A percentile compares a stretch with the other conserved stretches of the same genome.
Conservation (phyloP, 305 asterid genomes). For the Rubia peregrina region DNA sequence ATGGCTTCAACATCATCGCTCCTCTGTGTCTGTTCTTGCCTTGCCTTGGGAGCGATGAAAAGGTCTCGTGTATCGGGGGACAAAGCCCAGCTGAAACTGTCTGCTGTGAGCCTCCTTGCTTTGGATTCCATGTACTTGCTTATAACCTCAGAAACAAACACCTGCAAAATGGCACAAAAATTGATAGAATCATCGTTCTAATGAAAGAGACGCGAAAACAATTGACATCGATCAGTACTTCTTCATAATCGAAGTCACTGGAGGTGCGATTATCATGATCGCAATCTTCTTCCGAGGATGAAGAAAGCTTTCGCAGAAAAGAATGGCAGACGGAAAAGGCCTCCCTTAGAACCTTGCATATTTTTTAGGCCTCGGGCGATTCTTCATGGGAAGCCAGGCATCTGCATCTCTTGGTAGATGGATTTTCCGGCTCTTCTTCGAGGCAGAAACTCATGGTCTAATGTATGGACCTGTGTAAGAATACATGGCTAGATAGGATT, state of each 20-base stretch:
- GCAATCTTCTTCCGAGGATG: slow-evolving; percentile 22
- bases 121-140: slow-evolving; percentile 60
- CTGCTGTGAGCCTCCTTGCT: slow-evolving; percentile 33
- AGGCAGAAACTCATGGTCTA: slow-evolving; percentile 38
- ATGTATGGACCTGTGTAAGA: slow-evolving; percentile 11
- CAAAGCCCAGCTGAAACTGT: slow-evolving; percentile 41
- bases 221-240: slow-evolving; percentile 19
- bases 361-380: slow-evolving; percentile 34
- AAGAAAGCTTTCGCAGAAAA: slow-evolving; percentile 33
- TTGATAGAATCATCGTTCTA: background rate
- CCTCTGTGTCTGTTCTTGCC: slow-evolving; percentile 2
- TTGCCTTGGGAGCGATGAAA: slow-evolving; percentile 12
- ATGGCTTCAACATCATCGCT: slow-evolving; percentile 17
- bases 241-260: slow-evolving; percentile 47
- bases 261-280: slow-evolving; percentile 31
- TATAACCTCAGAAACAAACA: slow-evolving; percentile 62
- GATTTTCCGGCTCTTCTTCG: slow-evolving; percentile 39
- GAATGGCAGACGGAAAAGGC: slow-evolving; percentile 43
- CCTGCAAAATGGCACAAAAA: slow-evolving; percentile 26
- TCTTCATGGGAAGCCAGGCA: slow-evolving; percentile 43
- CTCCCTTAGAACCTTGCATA: slow-evolving; percentile 45
- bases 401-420: slow-evolving; percentile 42
- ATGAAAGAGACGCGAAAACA: background rate
- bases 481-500: slow-evolving; percentile 17
- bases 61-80: slow-evolving; percentile 40